These are phyloP conservation scores for Phanerodontia chrysosporium DNA, from an alignment of 768 basidiomycete species.

Conservation along the genomic window DNA sequence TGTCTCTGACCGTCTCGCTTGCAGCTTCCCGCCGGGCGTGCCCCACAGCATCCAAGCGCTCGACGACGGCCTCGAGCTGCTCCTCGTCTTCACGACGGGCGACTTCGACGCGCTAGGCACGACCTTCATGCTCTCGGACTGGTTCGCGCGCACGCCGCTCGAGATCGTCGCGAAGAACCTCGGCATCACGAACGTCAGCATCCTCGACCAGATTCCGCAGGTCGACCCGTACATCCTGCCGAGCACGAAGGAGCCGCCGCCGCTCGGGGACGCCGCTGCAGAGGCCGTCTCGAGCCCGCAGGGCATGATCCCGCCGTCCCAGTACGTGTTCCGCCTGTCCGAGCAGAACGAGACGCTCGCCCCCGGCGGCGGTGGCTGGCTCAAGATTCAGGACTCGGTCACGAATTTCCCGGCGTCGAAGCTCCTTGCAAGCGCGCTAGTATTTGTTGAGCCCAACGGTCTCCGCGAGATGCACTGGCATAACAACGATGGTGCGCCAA, in stretches of 20 bases:
- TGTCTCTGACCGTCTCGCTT: background rate
- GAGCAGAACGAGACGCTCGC: slow-evolving; percentile 18
- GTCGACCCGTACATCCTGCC: slow-evolving; percentile 22
- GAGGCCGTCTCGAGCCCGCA: slow-evolving; percentile 17
- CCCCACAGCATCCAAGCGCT: slow-evolving; percentile 25
- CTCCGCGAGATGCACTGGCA: slow-evolving; percentile 26
- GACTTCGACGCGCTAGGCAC: slow-evolving; percentile 24
- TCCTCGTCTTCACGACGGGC: slow-evolving; percentile 24
- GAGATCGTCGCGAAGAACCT: slow-evolving; percentile 25
- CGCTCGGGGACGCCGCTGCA: slow-evolving; percentile 12
- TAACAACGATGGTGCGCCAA: slow-evolving; percentile 16
- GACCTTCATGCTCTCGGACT: slow-evolving; percentile 26
- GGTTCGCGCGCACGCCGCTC: slow-evolving; percentile 25
- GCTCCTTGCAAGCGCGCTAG: slow-evolving; percentile 18
- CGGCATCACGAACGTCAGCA: slow-evolving; percentile 15
- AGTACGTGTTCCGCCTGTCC: slow-evolving; percentile 20
- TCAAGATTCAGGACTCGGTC: slow-evolving; percentile 23
- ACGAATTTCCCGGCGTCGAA: slow-evolving; percentile 23
- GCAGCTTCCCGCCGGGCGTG: slow-evolving; percentile 22
- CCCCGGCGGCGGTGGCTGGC: slow-evolving; percentile 22
- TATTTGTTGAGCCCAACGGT: slow-evolving; percentile 23
- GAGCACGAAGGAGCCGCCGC: slow-evolving; percentile 17
- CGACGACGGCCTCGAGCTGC: slow-evolving; percentile 21
- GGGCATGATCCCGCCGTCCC: slow-evolving; percentile 13
- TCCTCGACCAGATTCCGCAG: slow-evolving; percentile 18